Percentiles rank a stretch among this genome's conserved stretches.
These are phyloP conservation scores for Elsinoe fawcettii DNA, from an alignment of 2,329 filamentous ascomycete species.

Conservation along the genomic window DNA sequence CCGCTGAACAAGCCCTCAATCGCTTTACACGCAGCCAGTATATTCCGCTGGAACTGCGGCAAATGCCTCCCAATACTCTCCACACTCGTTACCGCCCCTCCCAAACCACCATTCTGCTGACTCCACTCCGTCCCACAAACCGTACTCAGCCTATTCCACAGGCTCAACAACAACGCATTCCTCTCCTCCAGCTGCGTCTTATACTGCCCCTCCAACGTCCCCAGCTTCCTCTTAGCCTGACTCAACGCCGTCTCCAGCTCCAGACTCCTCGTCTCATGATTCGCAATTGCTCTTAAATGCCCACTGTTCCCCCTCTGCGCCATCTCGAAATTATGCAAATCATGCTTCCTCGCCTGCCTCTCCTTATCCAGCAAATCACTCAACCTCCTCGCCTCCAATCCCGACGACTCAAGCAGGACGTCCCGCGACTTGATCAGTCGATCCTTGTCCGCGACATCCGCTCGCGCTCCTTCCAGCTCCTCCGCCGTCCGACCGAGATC, in stretches of 20 bases:
- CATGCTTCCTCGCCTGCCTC: conserved; percentile 72
- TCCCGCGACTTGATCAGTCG: conserved; percentile 84
- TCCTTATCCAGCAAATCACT: conserved; percentile 88
- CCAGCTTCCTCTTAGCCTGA: conserved; percentile 69
- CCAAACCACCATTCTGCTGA: conserved; percentile 80
- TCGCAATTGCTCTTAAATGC: conserved; percentile 74
- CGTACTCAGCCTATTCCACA: conserved; percentile 82
- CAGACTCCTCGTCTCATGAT: conserved; percentile 73
- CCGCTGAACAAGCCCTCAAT: conserved; percentile 71
- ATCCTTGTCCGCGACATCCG: conserved; percentile 80
- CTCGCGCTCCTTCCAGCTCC: conserved; percentile 71
- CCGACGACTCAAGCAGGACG: conserved; percentile 76
- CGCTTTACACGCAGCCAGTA: conserved; percentile 76
- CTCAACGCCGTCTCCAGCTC: conserved; percentile 77
- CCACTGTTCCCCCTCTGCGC: conserved; percentile 82
- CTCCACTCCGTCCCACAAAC: conserved; percentile 90
- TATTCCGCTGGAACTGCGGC: conserved; percentile 81
- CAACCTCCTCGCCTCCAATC: conserved; percentile 75
- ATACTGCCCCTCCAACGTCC: conserved; percentile 67
- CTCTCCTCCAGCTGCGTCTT: conserved; percentile 84
- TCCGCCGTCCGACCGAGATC: conserved; percentile 78
- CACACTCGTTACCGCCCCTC: conserved; percentile 74
- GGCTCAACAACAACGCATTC: conserved; percentile 75
- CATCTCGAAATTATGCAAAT: conserved; percentile 80
- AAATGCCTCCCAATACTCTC: conserved; percentile 82